Conservation (phyloP, 352 stramenopile genomes). For the Hyaloperonospora arabidopsidis region DNA sequence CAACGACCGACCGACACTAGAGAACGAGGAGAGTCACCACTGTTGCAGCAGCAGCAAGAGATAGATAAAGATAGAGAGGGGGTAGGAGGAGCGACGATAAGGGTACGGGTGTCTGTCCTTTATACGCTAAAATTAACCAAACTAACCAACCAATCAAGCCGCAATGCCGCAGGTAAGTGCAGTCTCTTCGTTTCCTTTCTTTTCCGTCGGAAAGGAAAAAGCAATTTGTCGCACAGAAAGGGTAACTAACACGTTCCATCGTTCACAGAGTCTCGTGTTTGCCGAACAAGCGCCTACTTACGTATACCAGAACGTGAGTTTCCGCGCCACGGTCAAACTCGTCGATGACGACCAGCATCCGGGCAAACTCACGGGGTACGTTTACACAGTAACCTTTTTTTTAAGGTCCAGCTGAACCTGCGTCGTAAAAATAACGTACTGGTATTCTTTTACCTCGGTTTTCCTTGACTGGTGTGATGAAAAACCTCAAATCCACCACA, state of each 20-base stretch:
- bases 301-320: slow-evolving; percentile 56
- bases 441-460: no score
- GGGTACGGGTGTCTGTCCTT: no score
- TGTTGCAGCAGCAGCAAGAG: no score
- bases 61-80: no score
- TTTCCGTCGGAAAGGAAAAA: background rate
- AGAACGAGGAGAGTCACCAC: no score
- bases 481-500: no score
- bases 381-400: background rate
- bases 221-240: slow-evolving; percentile 8
- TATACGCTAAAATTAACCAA: no score
- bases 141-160: background rate
- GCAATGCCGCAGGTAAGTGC: slow-evolving; percentile 36
- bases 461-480: no score
- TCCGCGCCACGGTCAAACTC: slow-evolving; percentile 51
- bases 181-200: slow-evolving; percentile 3
- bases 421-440: background rate
- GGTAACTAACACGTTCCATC: slow-evolving; percentile 5
- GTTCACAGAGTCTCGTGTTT: slow-evolving; percentile 48
- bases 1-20: no score
- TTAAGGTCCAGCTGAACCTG: background rate
- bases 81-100: no score
- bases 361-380: slow-evolving; percentile 45
- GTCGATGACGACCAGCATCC: slow-evolving; percentile 59
- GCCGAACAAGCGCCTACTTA: slow-evolving; percentile 43